phyloP scores from a whole-genome alignment of 495 filamentous ascomycete genomes.

The Penicillium maclennaniae region DNA sequence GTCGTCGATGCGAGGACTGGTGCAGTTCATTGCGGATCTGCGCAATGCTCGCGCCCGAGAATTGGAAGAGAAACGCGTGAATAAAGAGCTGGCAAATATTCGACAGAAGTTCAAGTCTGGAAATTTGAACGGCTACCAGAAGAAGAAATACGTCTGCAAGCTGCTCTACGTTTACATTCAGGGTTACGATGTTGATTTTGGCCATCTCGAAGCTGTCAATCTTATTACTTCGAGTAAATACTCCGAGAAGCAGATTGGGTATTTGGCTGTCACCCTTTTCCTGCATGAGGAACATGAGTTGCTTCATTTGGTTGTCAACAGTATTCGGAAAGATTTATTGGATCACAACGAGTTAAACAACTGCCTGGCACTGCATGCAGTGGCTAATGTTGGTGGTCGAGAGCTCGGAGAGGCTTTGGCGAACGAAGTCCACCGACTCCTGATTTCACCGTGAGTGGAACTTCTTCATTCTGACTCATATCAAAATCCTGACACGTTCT shows the following conservation, averaged over 20 bases:
- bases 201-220: slow-evolving; percentile 96
- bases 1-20: slow-evolving; percentile 82
- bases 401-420: slow-evolving; percentile 97
- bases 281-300: slow-evolving; percentile 96
- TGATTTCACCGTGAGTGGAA: slow-evolving; percentile 82
- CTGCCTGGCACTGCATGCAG: slow-evolving; percentile 95
- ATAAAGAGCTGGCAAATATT: slow-evolving; percentile 99
- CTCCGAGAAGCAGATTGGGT: slow-evolving; percentile 99
- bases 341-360: slow-evolving; percentile 97
- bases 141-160: slow-evolving; percentile 99
- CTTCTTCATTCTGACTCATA: background rate
- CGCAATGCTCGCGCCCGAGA: slow-evolving; percentile 93
- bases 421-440: slow-evolving; percentile 84
- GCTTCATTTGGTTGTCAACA: slow-evolving; percentile 94
- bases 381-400: slow-evolving; percentile 93
- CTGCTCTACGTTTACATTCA: slow-evolving; percentile 99
- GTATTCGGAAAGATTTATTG: slow-evolving; percentile 91
- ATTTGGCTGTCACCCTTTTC: slow-evolving; percentile 95
- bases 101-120: slow-evolving; percentile 75
- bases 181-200: slow-evolving; percentile 99
- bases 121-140: slow-evolving; percentile 89
- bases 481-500: slow-evolving; percentile 10
- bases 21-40: slow-evolving; percentile 97
- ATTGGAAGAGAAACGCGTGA: slow-evolving; percentile 97
- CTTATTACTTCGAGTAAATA: slow-evolving; percentile 95